Base-by-base conservation (phyloP, 2,329 filamentous ascomycete genomes). In the Apiospora arundinis region DNA sequence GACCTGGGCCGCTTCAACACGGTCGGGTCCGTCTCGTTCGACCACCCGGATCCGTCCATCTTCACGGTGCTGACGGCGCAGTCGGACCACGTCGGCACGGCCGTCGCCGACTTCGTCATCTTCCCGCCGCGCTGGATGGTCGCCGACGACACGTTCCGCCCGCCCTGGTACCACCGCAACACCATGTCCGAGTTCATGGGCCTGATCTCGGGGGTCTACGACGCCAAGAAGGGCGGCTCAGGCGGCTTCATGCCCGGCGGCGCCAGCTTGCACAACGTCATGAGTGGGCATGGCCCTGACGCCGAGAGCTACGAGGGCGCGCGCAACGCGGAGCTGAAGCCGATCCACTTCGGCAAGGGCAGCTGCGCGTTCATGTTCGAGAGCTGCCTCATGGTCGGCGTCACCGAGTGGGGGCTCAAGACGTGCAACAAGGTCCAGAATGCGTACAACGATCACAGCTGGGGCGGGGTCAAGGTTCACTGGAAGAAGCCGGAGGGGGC, bases 391-490 rank as follows among this genome's bases (percentile, higher is more conserved):
- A 92, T 93, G 90, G 86, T 93, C 2, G 91, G 91, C 1, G 91
- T 93, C 40, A 92, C 92, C 1, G 88, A 92, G 71, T 93, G 91
- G 91, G 92, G 91, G 1, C 81, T 89, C 73, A 80, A 82, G 74
- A 86, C 89, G 73, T 95, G 87, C 70, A 80, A 83, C 74, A 88
- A 88, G 80, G 85, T 89, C 21, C 88, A 90, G 83, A 86, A 90
- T 74, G 89, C 89, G 71, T 97, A 96, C 78, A 95, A 90, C 78
- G 89, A 91, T 71, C 92, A 97, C 84, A 95, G 93, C 79, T 97
- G 94, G 94, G 90, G 86, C 40, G 87, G 87, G 0, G 82, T 93
- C 69, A 88, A 89, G 81, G 86, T 90, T 60, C 89, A 92, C 78
- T 93, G 91, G 85, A 82, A 82, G 77, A 77, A 77, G 76, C 84